Base-by-base conservation (phyloP, 2,329 filamentous ascomycete genomes). In the Beauveria bassiana region DNA sequence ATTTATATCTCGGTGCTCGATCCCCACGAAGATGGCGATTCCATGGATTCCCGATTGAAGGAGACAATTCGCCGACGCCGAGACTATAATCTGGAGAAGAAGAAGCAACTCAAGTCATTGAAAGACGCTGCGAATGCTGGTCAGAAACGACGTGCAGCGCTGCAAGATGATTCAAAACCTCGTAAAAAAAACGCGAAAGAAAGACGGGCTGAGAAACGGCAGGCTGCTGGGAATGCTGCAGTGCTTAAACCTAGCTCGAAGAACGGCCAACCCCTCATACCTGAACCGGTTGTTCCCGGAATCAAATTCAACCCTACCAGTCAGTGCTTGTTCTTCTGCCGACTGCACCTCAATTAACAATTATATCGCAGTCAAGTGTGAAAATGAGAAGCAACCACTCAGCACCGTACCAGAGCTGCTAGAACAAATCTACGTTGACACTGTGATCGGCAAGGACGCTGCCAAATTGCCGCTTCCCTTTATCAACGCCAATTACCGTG, bases 401-500 rank as follows among this genome's bases (percentile, higher is more conserved):
- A 77, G 70, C 22, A 63, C 68, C 1, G 64, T 83, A 10, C 67
- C 72, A 0, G 71, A 75, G 0, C 73, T 85, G 9, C 67, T 80
- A 0, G 68, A 77, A 40, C 72, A 73, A 1, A 62, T 71, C 1
- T 65, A 67, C 7, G 71, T 83, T 64, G 70, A 78, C 51, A 79
- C 79, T 20, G 74, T 73, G 34, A 74, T 81, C 1, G 73, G 79
- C 8, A 74, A 69, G 18, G 61, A 75, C 51, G 59, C 68, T 18
- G 67, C 74, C 2, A 69, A 66, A 4, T 45, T 83, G 1, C 65
- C 66, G n/a, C 67, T 93, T 0, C 90, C 92, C 0, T 96, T 96
- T 68, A 79, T 86, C 61, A 91, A 93, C 68, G 76, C 81, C 61
- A 89, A 85, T 47, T 92, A 92, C 70, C 84, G 85, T 52, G 78